phyloP scores from a whole-genome alignment of 768 basidiomycete genomes.

The Mycena amicta region DNA sequence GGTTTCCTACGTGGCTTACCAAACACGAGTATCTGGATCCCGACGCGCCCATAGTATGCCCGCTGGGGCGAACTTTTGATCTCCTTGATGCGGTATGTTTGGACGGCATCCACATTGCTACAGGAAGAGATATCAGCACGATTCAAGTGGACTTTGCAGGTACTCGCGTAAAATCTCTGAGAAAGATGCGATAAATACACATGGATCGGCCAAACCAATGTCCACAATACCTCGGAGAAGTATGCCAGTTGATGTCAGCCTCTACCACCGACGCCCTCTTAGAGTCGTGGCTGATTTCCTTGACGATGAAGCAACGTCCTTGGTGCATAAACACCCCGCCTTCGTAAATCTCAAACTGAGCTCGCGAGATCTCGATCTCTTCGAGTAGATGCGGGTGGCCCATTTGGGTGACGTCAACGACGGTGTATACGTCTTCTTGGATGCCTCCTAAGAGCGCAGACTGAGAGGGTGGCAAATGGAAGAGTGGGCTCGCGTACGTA shows the following conservation, averaged over 20 bases:
- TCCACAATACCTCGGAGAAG: conserved; percentile 70
- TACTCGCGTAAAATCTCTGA: too few relatives aligned
- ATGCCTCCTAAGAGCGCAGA: conserved; percentile 46
- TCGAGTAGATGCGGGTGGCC: conserved; percentile 58
- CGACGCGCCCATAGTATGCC: conserved; percentile 71
- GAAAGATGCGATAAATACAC: too few relatives aligned
- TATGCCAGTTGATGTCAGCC: conserved; percentile 85
- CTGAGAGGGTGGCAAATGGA: not conserved
- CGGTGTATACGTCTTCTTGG: conserved; percentile 77
- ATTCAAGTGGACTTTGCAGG: too few relatives aligned
- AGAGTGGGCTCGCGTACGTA: conserved; percentile 43
- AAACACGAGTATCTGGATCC: conserved; percentile 70
- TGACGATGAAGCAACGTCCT: conserved; percentile 79
- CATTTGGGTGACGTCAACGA: conserved; percentile 62
- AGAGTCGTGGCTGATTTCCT: conserved; percentile 79
- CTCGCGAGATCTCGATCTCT: conserved; percentile 81
- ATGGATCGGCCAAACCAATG: too few relatives aligned
- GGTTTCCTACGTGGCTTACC: conserved; percentile 46
- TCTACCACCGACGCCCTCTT: conserved; percentile 69
- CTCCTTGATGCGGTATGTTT: conserved; percentile 73
- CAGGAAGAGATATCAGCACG: too few relatives aligned
- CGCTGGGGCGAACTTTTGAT: conserved; percentile 57
- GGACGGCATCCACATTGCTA: conserved; percentile 76
- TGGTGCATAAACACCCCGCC: conserved; percentile 94
- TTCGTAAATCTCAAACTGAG: conserved; percentile 87